Base-by-base conservation (phyloP, 2,329 filamentous ascomycete genomes). In the Boeremia exigua region DNA sequence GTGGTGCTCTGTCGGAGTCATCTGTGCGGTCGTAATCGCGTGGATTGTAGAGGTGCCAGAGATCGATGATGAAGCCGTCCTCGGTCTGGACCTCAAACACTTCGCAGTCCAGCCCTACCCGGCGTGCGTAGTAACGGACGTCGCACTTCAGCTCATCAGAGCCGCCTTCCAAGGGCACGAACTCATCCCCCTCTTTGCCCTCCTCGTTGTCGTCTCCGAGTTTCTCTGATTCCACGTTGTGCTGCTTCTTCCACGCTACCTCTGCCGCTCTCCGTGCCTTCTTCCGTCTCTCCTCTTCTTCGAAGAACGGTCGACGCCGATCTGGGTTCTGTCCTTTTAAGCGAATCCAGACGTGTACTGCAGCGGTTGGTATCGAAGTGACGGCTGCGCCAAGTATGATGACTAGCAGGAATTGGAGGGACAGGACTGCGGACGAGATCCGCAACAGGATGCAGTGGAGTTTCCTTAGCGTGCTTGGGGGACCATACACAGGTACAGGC, bases 31-130 rank as follows among this genome's bases (percentile, higher is more conserved):
- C 80, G 69, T 92, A 88, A 56, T 94, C 89, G 44, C 82, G 84
- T 0, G 94, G 94, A 60, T 96, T 89, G 72, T 91, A 96, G 25
- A 97, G 82, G 73, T 97, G 94, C 88, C 91, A 96, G 1, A 97
- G 81, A 19, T 90, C 86, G 59, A 97, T 89, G 40, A 97, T 86
- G 71, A 96, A 97, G 0, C 93, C 93, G 68, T 98, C 94, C 72
- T 97, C 93, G 0, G 94, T 97, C 74, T 96, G 89, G 0, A 97
- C 92, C 45, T 90, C 82, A 67, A 92, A 91, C 9, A 84, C 84
- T 69, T 97, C 93, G 23, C 92, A 85, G 58, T 97, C 92, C 1
- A 98, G 82, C 0, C 94, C 94, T 12, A 96, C 92, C 11, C 93
- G 83, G 17, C 91, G 84, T 1, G 94, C 93, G 71, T 98, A 97